A percentile compares a stretch with the other conserved stretches of the same genome.
Evolutionary conservation across 2,329 filamentous ascomycete genomes (phyloP).

Genomic region (Thermochaetoides dissita): DNA sequence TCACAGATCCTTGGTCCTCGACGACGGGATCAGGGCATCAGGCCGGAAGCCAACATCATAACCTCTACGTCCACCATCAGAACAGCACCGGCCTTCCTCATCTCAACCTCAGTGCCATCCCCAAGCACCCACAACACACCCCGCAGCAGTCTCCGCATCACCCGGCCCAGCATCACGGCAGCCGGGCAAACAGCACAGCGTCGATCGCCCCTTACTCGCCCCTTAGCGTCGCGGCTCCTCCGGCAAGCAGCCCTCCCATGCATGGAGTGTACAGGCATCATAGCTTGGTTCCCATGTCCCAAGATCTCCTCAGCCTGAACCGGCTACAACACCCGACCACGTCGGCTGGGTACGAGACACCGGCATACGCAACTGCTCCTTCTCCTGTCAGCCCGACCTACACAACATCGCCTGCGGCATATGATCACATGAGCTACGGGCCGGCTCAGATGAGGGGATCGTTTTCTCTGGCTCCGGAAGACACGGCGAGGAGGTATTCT

Average conservation of each 20-base stretch:
- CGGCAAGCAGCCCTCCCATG: constrained; percentile 56
- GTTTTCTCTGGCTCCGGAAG: constrained; percentile 44
- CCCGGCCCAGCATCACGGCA: constrained; percentile 22
- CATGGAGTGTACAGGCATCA: constrained; percentile 41
- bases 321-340: constrained; percentile 44
- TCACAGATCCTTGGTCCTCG: constrained; percentile 79
- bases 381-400: constrained; percentile 54
- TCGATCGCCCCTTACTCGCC: constrained; percentile 59
- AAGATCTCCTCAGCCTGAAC: constrained; percentile 61
- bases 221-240: constrained; percentile 58
- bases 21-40: constrained; percentile 30
- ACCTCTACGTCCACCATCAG: constrained; percentile 47
- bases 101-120: constrained; percentile 41
- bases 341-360: constrained; percentile 55
- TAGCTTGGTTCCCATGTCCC: constrained; percentile 56
- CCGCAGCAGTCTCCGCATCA: constrained; percentile 26
- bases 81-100: constrained; percentile 43
- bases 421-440: constrained; percentile 65
- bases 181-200: constrained; percentile 42
- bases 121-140: constrained; percentile 31
- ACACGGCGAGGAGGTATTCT: constrained; percentile 54
- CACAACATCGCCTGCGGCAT: constrained; percentile 53
- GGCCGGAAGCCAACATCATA: constrained; percentile 36
- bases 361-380: constrained; percentile 51
- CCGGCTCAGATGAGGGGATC: constrained; percentile 47